phyloP scores from a whole-genome alignment of 345 rosid genomes.

The Eucalyptus fibrosa region DNA sequence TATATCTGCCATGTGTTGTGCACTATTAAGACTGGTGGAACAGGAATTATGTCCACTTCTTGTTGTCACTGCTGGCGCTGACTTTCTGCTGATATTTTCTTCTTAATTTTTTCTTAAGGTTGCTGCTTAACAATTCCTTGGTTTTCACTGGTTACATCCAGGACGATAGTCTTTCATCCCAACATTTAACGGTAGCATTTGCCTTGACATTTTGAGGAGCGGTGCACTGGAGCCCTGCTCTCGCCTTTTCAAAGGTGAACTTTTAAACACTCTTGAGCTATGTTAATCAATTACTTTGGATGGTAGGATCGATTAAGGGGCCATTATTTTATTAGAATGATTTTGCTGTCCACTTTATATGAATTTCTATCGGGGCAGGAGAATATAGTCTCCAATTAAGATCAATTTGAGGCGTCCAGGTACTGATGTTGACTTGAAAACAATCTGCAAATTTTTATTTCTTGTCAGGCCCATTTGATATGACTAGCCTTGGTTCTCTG shows the following conservation, averaged over 20 bases:
- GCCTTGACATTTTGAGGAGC: conserved; percentile 42
- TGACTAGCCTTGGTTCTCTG: no score
- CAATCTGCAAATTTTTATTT: no score
- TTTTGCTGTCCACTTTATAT: no score
- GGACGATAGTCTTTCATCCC: conserved; percentile 21
- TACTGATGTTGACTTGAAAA: no score
- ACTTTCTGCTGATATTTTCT: not conserved
- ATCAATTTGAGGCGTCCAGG: no score
- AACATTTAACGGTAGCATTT: conserved; percentile 26
- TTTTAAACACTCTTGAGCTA: not conserved
- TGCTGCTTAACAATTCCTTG: not conserved
- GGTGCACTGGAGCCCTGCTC: conserved; percentile 35
- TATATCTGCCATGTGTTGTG: no score
- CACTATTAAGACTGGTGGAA: not conserved
- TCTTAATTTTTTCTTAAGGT: not conserved
- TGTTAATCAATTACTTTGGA: no score
- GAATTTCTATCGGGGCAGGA: no score
- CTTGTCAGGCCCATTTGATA: no score
- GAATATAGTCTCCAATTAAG: no score
- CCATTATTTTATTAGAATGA: not conserved
- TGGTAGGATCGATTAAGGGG: no score
- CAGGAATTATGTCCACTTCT: not conserved
- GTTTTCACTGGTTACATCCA: conserved; percentile 13
- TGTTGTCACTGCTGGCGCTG: not conserved
- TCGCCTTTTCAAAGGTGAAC: conserved; percentile 36